These are phyloP conservation scores for Pyrenula massariospora DNA, from an alignment of 495 filamentous ascomycete species.

Conservation along the genomic window DNA sequence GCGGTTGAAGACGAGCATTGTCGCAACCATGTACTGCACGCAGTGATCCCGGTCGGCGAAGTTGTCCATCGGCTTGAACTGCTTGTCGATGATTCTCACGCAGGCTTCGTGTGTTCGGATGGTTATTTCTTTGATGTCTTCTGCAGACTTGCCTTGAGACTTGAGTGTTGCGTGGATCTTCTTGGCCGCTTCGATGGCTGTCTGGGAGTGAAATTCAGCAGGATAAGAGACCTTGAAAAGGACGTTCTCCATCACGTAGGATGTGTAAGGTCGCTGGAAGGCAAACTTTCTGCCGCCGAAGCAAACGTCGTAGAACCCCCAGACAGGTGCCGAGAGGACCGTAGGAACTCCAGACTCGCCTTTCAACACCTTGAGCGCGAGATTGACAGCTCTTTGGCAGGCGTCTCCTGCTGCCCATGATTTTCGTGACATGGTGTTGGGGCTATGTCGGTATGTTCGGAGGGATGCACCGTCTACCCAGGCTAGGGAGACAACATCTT, in stretches of 20 bases:
- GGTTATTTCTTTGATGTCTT: conserved; percentile 84
- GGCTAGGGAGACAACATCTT: conserved; percentile 90
- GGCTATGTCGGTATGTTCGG: conserved; percentile 91
- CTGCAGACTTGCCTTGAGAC: conserved; percentile 76
- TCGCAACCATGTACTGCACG: conserved; percentile 97
- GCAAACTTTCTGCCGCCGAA: conserved; percentile 93
- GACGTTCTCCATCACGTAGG: conserved; percentile 99
- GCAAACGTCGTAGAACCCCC: conserved; percentile 97
- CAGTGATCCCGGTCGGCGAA: conserved; percentile 99
- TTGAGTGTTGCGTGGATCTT: conserved; percentile 73
- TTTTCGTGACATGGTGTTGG: conserved; percentile 99
- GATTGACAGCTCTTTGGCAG: conserved; percentile 91
- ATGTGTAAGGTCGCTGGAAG: conserved; percentile 92
- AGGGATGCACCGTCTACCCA: conserved; percentile 95
- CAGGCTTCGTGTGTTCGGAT: conserved; percentile 98
- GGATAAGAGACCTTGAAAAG: conserved; percentile 99
- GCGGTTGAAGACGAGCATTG: conserved; percentile 88
- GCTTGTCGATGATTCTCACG: conserved; percentile 98
- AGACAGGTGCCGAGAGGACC: conserved; percentile 82
- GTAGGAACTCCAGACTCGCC: conserved; percentile 86
- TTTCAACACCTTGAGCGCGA: conserved; percentile 84
- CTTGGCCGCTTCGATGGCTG: conserved; percentile 88
- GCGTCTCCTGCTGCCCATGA: conserved; percentile 98
- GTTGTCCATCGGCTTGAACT: conserved; percentile 99
- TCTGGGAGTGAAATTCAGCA: conserved; percentile 99